Evolutionary conservation across 805 yeast species (phyloP).

Genomic region (Peterozyma xylosa): DNA sequence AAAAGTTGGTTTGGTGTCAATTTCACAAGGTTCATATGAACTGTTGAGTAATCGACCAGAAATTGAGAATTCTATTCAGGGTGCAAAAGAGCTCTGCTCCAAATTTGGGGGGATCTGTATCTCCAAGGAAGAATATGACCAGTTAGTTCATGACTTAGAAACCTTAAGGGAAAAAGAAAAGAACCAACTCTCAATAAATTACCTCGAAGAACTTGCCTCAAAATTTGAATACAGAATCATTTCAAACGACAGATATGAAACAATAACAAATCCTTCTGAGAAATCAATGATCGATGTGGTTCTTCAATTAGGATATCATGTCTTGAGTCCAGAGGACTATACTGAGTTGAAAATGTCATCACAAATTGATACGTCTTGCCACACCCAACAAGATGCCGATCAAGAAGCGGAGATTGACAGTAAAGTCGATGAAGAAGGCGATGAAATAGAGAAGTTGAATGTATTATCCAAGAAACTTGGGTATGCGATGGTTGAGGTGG

Average conservation of each 20-base stretch:
- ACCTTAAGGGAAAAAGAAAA: constrained; percentile 1
- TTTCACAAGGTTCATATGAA: constrained; percentile 24
- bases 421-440: constrained; percentile 11
- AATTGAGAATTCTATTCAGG: constrained; percentile 3
- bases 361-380: background rate
- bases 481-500: background rate
- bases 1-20: constrained; percentile 24
- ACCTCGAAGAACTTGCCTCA: constrained; percentile 16
- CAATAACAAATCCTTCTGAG: background rate
- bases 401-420: constrained; percentile 6
- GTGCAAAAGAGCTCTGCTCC: too few relatives aligned
- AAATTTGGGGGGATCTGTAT: constrained; percentile 10
- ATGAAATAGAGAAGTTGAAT: background rate
- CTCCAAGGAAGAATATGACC: constrained; percentile 9
- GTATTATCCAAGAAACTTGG: background rate
- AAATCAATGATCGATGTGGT: background rate
- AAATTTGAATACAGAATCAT: constrained; percentile 25
- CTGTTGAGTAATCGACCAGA: constrained; percentile 14
- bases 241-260: constrained; percentile 22
- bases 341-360: background rate
- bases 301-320: background rate
- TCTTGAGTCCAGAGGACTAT: background rate
- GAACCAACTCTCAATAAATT: background rate
- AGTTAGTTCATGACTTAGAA: background rate
- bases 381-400: constrained; percentile 7